Evolutionary conservation across 1,139 yeast species (phyloP), one percentile per base, ranked within the genome.

Genomic region (Protomyces gravidus): DNA sequence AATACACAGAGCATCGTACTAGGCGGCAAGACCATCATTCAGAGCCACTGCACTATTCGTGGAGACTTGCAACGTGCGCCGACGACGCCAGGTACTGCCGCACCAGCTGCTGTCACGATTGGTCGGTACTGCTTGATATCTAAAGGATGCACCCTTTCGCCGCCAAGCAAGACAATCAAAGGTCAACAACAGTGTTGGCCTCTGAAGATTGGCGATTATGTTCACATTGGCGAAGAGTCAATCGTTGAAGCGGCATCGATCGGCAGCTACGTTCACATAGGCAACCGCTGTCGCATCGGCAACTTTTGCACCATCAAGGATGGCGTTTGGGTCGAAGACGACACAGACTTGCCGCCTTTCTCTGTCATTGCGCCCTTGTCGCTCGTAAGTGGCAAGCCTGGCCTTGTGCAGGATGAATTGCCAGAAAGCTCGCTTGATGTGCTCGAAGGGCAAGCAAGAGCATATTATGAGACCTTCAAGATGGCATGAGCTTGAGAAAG

Each of bases 331-430:
- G 73, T 86, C 1, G 76, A 76, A 17, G 73, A 75, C 36, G 76
- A 76, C 19, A 73, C 84, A 0, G 71, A 70, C 3, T 68, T 86
- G 1, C 87, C 90, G 0, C 78, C 81, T 1, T 75, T 76, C 62
- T 72, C 76, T 63, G 82, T 82, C 36, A 75, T 85, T 7, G 85
- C 89, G 1, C 85, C 89, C 0, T 82, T 75, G 64, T 77, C 84
- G 56, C 71, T 76, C 45, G 86, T 83, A 3, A 36, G 21, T 17
- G 62, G 62, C 17, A 33, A 27, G 23, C 62, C 59, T 26, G 61
- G 57, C 3, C 55, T 59, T 19, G 64, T 66, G 1, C 62, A 62
- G 28, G 65, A 55, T 7, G 71, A 68, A 51, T 64, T 75, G 25
- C 74, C 76, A 0, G 78, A 74, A 62, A 65, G 72, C 23, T 68